Base-by-base conservation (phyloP, 371 early-diverging fungal species). In the Neoconidiobolus thromboides region DNA sequence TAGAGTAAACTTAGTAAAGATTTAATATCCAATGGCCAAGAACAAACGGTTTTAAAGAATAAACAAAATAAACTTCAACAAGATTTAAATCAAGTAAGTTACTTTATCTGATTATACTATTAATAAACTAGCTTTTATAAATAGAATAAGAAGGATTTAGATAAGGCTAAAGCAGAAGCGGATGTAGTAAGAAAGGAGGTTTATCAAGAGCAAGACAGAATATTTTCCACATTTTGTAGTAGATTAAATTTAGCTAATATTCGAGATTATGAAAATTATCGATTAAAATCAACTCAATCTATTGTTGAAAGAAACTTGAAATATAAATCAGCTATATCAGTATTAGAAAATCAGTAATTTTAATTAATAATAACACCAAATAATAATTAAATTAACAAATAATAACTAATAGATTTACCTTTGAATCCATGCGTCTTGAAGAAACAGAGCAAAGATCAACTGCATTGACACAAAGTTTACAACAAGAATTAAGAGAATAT, bases 221-320 rank as follows among this genome's bases (percentile, higher is more conserved):
- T 86, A 2, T 97, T 94, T 73, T 76, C 73, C 0, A 73, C 73
- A 0, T 90, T 97, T 61, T 94, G 96, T 68, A 52, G 58, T 12
- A 63, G 67, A 2, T 78, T 88, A 43, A 76, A 78, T 2, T 78
- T 94, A 1, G 57, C 67, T 12, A 85, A 79, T 61, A 82, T 96
- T 55, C 83, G 89, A 4, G 93, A 89, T 60, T 94, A 88, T 65
- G 87, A 96, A 69, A 78, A 78, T 43, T 69, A 77, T 26, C 82
- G 83, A 43, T 74, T 86, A 10, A 75, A 79, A 15, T 64, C 80
- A 1, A 71, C 83, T 7, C 81, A 85, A 62, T 86, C 89, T 60
- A 70, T 75, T 0, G 75, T 76, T 10, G 86, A 91, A 65, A 76
- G 74, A 43, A 76, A 84, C 44, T 64, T 88, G 52, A 80, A 83